These are phyloP conservation scores for Mycena vitilis DNA, from an alignment of 768 basidiomycete genomes.

Conservation along the genomic window DNA sequence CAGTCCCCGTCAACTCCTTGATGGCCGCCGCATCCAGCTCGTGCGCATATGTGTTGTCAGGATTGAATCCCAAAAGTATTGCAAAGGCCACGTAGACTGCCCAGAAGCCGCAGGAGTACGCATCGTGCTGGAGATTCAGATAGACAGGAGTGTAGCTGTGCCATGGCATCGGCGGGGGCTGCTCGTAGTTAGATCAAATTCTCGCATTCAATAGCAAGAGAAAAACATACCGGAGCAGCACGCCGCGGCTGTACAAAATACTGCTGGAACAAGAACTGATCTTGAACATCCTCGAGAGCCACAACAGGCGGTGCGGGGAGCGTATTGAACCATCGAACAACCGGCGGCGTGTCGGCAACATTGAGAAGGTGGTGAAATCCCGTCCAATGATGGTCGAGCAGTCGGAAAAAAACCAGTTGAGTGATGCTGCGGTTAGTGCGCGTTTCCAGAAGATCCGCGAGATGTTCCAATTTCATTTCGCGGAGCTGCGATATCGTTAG, in stretches of 20 bases:
- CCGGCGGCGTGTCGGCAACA: too few species aligned
- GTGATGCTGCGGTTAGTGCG: not conserved
- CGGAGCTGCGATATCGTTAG: not conserved
- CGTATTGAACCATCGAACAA: not conserved
- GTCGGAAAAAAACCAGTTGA: slow-evolving; percentile 2
- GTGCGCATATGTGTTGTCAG: not conserved
- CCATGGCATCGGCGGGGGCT: too few species aligned
- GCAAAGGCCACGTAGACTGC: slow-evolving; percentile 2
- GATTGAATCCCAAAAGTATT: not conserved
- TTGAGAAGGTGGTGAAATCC: not conserved
- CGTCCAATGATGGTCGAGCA: not conserved
- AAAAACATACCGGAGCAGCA: too few species aligned
- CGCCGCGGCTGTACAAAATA: too few species aligned
- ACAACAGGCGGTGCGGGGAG: too few species aligned
- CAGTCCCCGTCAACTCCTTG: not conserved
- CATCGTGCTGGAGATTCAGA: not conserved
- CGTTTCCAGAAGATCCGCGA: not conserved
- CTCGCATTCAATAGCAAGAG: too few species aligned
- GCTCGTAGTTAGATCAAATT: too few species aligned
- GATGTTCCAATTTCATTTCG: not conserved
- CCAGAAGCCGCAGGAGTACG: slow-evolving; percentile 14
- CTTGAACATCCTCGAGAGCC: too few species aligned
- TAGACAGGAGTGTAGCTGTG: not conserved
- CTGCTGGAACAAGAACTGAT: too few species aligned
- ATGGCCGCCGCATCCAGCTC: not conserved